Conservation (phyloP, 106 monocot genomes). For the Ottelia alismoides region DNA sequence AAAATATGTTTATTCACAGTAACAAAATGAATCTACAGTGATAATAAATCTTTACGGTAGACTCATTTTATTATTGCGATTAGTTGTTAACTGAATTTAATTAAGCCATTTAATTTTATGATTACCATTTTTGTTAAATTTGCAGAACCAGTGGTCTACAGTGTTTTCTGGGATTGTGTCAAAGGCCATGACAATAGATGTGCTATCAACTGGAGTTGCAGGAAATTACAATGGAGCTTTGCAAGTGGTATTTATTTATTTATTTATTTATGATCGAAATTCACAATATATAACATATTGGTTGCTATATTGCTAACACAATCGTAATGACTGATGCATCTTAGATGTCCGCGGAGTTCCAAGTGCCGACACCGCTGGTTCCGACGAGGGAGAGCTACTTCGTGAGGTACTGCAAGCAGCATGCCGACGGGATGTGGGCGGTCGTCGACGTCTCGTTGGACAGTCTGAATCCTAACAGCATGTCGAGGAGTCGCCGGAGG, state of each 20-base stretch:
- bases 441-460: constrained; percentile 94
- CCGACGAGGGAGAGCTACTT: constrained; percentile 76
- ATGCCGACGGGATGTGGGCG: constrained; percentile 75
- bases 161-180: constrained; percentile 84
- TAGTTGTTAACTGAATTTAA: no score
- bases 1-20: no score
- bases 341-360: constrained; percentile 97
- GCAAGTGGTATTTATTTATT: constrained; percentile 99
- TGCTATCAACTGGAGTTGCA: constrained; percentile 87
- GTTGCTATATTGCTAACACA: no score
- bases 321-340: no score
- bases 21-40: no score
- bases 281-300: no score
- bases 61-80: no score
- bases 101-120: no score
- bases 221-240: constrained; percentile 95
- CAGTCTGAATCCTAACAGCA: constrained; percentile 40
- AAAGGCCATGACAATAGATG: constrained; percentile 69
- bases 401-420: constrained; percentile 90
- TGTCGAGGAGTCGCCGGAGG: constrained; percentile 45
- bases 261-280: no score
- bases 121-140: no score
- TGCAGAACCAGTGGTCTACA: constrained; percentile 79
- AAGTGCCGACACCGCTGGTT: constrained; percentile 90
- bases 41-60: no score